Evolutionary conservation across 73 alveolate genomes (phyloP), one percentile per base, ranked within the genome.

Genomic region (Tetrahymena malaccensis): DNA sequence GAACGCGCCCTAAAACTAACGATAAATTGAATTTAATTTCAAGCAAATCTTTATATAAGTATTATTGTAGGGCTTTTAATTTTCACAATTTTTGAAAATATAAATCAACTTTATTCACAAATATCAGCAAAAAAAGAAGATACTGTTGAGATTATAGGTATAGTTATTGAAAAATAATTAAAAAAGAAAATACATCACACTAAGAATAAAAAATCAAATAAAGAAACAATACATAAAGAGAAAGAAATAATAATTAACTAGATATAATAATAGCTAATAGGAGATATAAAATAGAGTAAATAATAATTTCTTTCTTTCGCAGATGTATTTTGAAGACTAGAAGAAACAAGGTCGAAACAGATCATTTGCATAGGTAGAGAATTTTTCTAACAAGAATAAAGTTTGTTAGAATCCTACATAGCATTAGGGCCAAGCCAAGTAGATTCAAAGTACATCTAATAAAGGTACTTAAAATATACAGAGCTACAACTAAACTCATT

Each of bases 331-430:
- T 31, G 89, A 70, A 70, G 89, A 70, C 89, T 70, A 70, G 37
- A 70, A 70, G 89, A 70, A 70, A 70, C 89, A 70, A 70, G 89
- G 89, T 70, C 89, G 89, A 70, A 70, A 70, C 89, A 70, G 89
- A 70, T 70, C 89, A 70, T 70, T 70, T 70, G 89, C 89, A 70
- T 70, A 70, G 89, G 89, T 70, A 70, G 89, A 70, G 43, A 70
- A 70, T 70, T 27, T 70, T 12, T 70, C 89, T 70, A 70, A 8
- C 89, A 70, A 70, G 37, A n/a, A 70, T 70, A 50, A 50, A 50
- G 27, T 50, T 50, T 50, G 83, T 50, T 50, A 50, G 83, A 50
- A 50, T 50, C 83, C 83, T 50, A 50, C 83, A 21, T 50, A 50
- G 83, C 83, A 50, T 50, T 50, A 50, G 27, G 83, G 31, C 83